Percentiles rank a stretch among this genome's conserved stretches.
These are phyloP conservation scores for Komagataea norvegica DNA, from an alignment of 1,139 yeast species.

Conservation along the genomic window DNA sequence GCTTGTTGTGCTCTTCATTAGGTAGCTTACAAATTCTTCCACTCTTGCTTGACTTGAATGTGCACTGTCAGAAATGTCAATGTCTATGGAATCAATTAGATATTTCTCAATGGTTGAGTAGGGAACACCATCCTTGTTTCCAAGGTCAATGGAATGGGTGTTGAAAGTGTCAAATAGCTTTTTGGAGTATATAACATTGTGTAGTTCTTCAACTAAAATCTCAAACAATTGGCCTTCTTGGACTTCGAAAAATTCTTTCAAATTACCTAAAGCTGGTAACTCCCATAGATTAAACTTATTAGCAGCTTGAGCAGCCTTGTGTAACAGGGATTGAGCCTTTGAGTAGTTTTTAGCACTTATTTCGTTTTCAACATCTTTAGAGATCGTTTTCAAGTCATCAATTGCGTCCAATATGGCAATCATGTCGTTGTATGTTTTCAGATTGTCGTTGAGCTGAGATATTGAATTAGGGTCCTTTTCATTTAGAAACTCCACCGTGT, in stretches of 20 bases:
- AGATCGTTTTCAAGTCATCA: constrained; percentile 54
- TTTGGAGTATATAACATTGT: constrained; percentile 66
- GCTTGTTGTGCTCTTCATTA: constrained; percentile 5
- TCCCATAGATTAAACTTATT: constrained; percentile 58
- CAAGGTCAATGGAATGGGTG: constrained; percentile 11
- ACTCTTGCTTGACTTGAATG: constrained; percentile 34
- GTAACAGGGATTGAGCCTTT: constrained; percentile 61
- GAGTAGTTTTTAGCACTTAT: constrained; percentile 65
- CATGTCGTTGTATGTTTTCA: constrained; percentile 61
- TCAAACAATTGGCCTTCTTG: constrained; percentile 68
- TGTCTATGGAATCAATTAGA: constrained; percentile 51
- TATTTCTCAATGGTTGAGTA: constrained; percentile 53
- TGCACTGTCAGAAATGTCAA: constrained; percentile 52
- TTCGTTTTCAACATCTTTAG: constrained; percentile 59
- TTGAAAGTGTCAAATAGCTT: constrained; percentile 20
- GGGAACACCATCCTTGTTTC: constrained; percentile 16
- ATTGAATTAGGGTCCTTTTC: constrained; percentile 49
- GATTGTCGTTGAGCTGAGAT: constrained; percentile 50
- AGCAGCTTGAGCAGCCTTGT: constrained; percentile 51
- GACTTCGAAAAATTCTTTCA: constrained; percentile 52
- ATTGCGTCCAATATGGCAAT: constrained; percentile 69
- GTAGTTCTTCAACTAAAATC: constrained; percentile 71
- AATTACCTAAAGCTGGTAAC: constrained; percentile 53
- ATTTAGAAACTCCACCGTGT: constrained; percentile 29
- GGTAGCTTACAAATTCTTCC: constrained; percentile 41